These are phyloP conservation scores for Penicillium sp. DNA, from an alignment of 2,329 filamentous ascomycete species.

Conservation along the genomic window DNA sequence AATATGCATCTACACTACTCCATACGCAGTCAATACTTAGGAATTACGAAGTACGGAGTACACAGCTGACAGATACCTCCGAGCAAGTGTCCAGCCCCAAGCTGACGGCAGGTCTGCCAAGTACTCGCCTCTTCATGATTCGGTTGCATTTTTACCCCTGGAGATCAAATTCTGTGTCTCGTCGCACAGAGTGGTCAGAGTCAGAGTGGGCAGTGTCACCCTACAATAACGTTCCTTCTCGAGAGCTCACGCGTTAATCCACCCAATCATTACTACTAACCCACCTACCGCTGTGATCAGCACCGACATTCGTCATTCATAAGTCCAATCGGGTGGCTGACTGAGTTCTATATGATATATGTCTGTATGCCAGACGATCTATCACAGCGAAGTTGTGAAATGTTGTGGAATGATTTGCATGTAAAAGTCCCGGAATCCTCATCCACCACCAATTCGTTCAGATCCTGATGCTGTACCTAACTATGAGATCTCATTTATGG, in stretches of 20 bases:
- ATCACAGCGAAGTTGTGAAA: neutral
- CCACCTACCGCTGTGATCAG: slow-evolving; percentile 17
- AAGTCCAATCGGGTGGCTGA: slow-evolving; percentile 11
- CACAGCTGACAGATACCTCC: neutral
- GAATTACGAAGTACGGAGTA: neutral
- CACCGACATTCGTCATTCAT: slow-evolving; percentile 11
- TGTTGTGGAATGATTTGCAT: neutral
- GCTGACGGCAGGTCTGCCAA: neutral
- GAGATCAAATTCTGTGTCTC: neutral
- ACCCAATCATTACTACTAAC: slow-evolving; percentile 15
- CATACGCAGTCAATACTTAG: neutral
- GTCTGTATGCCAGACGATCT: neutral
- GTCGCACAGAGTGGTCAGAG: slow-evolving; percentile 2
- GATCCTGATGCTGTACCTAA: neutral
- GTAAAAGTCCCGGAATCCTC: neutral
- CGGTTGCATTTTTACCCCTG: neutral
- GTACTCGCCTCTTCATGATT: neutral
- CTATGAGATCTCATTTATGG: neutral
- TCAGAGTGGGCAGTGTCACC: slow-evolving; percentile 6
- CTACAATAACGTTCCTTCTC: neutral
- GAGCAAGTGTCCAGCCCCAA: neutral
- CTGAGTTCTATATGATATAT: neutral
- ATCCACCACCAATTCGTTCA: neutral
- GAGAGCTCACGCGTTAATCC: slow-evolving; percentile 14
- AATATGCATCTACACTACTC: neutral